These are phyloP conservation scores for Boletus vermiculosoides DNA, from an alignment of 768 basidiomycete species.

Conservation along the genomic window DNA sequence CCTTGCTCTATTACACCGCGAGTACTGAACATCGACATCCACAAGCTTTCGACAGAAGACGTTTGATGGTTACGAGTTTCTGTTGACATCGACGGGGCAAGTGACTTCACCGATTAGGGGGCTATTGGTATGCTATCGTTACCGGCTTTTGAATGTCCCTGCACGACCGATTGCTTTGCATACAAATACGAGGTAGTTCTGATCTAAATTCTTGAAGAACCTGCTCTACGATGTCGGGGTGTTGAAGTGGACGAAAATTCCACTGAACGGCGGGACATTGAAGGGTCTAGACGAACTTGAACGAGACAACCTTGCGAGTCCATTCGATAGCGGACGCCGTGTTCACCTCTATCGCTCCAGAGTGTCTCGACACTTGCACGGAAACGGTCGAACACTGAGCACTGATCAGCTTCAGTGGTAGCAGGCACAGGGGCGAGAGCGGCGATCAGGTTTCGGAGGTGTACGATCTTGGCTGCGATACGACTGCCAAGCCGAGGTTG, in stretches of 20 bases:
- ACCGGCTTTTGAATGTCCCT: background rate
- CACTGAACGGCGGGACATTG: constrained; percentile 3
- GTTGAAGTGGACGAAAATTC: constrained; percentile 8
- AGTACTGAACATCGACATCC: background rate
- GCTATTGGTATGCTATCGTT: background rate
- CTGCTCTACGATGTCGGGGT: constrained; percentile 16
- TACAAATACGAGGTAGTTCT: too few relatives aligned
- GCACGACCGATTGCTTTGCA: background rate
- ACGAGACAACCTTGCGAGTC: constrained; percentile 3
- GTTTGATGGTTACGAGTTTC: background rate
- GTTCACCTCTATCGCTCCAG: constrained; percentile 19
- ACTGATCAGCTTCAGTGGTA: constrained; percentile 15
- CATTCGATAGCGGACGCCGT: background rate
- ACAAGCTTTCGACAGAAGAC: background rate
- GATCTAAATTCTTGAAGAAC: constrained; percentile 19
- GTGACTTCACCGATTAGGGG: too few relatives aligned
- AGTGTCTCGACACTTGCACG: constrained; percentile 19
- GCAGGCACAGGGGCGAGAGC: constrained; percentile 24
- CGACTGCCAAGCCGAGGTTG: constrained; percentile 13
- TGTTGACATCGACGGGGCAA: too few relatives aligned
- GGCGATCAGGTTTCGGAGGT: constrained; percentile 21
- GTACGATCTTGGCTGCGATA: constrained; percentile 13
- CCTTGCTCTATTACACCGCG: constrained; percentile 1
- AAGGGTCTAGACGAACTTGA: constrained; percentile 1
- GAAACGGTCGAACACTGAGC: constrained; percentile 16